Conservation (phyloP, 176 grass and related monocot species). For the Pontederia crassipes region DNA sequence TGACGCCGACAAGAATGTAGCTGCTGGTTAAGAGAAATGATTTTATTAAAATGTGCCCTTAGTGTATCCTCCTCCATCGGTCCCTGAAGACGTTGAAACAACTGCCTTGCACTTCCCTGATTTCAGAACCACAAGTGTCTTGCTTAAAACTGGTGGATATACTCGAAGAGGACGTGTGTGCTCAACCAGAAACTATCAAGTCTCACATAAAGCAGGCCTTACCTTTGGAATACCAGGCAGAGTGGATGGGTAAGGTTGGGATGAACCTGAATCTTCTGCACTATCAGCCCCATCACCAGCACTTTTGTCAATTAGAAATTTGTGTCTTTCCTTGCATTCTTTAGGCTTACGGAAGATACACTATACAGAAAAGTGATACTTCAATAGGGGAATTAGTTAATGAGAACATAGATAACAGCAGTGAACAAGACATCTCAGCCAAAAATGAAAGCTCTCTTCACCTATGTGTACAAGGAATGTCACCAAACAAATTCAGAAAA, state of each 20-base stretch:
- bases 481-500: too few relatives aligned
- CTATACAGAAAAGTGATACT: conserved; percentile 23
- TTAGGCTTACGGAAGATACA: conserved; percentile 81
- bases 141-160: background rate
- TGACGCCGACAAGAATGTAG: conserved; percentile 41
- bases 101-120: conserved; percentile 93
- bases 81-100: conserved; percentile 94
- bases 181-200: conserved; percentile 1
- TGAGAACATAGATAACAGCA: too few relatives aligned
- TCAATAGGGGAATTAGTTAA: background rate
- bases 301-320: conserved; percentile 75
- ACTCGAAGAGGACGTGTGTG: background rate
- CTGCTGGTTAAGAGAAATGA: conserved; percentile 68
- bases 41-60: conserved; percentile 80
- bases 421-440: too few relatives aligned
- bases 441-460: too few relatives aligned
- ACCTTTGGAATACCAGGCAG: conserved; percentile 30
- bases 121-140: conserved; percentile 9
- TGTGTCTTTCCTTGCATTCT: conserved; percentile 81
- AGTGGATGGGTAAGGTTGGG: conserved; percentile 62
- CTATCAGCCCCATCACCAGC: conserved; percentile 79
- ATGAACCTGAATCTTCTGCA: conserved; percentile 94
- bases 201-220: background rate
- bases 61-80: conserved; percentile 82
- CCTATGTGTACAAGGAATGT: too few relatives aligned